These are phyloP conservation scores for Paulinella micropora DNA, from an alignment of 78 protist genomes.

Conservation along the genomic window DNA sequence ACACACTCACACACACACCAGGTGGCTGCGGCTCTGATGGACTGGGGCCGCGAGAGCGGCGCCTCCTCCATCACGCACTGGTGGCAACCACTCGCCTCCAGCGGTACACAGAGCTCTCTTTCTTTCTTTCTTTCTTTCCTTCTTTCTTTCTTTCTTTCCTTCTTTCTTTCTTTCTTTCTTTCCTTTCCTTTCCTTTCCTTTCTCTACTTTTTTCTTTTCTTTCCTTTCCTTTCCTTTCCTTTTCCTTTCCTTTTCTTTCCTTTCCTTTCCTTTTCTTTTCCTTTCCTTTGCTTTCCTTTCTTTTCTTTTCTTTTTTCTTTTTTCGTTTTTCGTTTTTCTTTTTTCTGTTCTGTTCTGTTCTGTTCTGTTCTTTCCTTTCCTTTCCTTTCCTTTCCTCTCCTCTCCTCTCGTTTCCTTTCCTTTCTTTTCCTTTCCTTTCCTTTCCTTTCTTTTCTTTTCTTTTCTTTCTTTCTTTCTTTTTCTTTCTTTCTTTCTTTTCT, in stretches of 20 bases:
- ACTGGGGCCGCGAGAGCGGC: conserved; percentile 68
- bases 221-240: not conserved
- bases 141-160: not conserved
- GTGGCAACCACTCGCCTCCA: no score
- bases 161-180: no score
- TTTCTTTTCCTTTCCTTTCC: not conserved
- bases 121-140: not conserved
- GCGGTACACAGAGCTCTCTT: no score
- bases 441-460: not conserved
- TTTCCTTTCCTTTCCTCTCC: no score
- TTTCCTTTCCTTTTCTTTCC: not conserved
- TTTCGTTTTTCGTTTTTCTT: no score
- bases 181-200: no score
- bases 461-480: not conserved
- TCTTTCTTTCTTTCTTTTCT: no score
- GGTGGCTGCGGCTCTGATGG: conserved; percentile 57
- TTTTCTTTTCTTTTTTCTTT: no score
- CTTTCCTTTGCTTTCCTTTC: not conserved
- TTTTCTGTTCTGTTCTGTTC: no score
- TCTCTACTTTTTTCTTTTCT: no score
- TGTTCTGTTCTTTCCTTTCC: no score
- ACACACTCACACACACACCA: not conserved
- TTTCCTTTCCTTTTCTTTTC: not conserved
- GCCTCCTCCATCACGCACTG: conserved; percentile 68
- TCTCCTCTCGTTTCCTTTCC: not conserved